Conservation (phyloP, 2,329 filamentous ascomycete genomes). For the Exophiala oligosperma region DNA sequence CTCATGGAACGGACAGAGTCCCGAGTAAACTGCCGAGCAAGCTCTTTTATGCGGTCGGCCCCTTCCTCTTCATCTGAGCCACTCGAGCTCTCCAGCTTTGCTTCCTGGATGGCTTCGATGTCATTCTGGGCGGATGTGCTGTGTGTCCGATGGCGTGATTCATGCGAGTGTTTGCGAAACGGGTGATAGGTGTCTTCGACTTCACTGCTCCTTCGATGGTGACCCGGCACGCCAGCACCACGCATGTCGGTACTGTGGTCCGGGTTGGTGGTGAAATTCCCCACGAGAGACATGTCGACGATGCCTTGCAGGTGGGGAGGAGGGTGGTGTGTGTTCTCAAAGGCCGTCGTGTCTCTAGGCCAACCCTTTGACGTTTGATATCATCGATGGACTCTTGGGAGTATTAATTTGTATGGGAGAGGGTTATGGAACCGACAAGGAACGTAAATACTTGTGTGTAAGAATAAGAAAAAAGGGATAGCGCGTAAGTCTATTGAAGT, state of each 20-base stretch:
- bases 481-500: too few species aligned
- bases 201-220: constrained; percentile 2
- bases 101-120: neutral
- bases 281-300: constrained; percentile 20
- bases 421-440: too few species aligned
- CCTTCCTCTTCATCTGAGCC: constrained; percentile 18
- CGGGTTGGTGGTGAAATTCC: constrained; percentile 17
- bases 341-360: neutral
- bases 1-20: constrained; percentile 13
- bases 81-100: constrained; percentile 15
- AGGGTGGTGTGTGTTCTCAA: neutral
- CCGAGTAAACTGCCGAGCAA: constrained; percentile 28
- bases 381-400: too few species aligned
- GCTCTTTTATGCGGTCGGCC: constrained; percentile 18
- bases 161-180: neutral
- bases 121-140: neutral
- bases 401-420: too few species aligned
- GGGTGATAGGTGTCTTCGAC: constrained; percentile 6
- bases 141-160: neutral
- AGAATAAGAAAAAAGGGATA: too few species aligned
- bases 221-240: constrained; percentile 6
- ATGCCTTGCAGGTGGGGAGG: neutral
- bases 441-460: too few species aligned
- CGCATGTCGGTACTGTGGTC: constrained; percentile 13
- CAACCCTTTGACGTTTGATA: too few species aligned